Evolutionary conservation across 2,329 filamentous ascomycete species (phyloP), one percentile per base, ranked within the genome.

Genomic region (Trichoderma oligosporum): DNA sequence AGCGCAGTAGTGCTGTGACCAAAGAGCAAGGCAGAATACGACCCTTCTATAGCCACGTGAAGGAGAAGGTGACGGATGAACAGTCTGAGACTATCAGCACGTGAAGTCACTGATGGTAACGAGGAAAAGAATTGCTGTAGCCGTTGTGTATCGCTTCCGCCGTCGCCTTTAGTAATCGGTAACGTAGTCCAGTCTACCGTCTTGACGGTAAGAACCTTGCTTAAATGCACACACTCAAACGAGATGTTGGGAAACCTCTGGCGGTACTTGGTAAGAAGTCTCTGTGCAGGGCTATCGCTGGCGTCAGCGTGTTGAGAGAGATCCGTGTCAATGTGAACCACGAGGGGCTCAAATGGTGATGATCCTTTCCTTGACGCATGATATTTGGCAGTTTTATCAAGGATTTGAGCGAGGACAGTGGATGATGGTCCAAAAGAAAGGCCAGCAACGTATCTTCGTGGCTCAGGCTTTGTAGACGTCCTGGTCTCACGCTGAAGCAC

Each of bases 1-100:
- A 99, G 83, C 14, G 86, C 83, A 4, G 91, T 97, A 18, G 94
- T 96, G 63, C 85, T 95, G 72, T 93, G 86, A 20, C 89, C 92
- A 71, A 94, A 87, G 1, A 97, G 73, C 39, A 97, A 80, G 11
- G 84, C 85, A 61, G 87, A 82, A 69, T 86, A 94, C 11, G 68
- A 73, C 25, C 79, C 73, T 14, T 75, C 70, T 60, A 82, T 78
- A 8, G 89, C 88, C 42, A 83, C 76, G 42, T 82, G 75, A 49
- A 91, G 76, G 29, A 97, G 80, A 4, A 96, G 75, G 63, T 89
- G 84, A 6, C 84, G 87, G 31, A 86, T 79, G 24, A 97, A 76
- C 24, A 91, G 82, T 12, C 83, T 79, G 25, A 86, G 72, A 4
- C 96, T 76, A 68, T 99, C 94, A 16, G 84, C 78, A 62, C 83